Base-by-base conservation (phyloP, 2,329 filamentous ascomycete species). In the Fonsecaea nubica region DNA sequence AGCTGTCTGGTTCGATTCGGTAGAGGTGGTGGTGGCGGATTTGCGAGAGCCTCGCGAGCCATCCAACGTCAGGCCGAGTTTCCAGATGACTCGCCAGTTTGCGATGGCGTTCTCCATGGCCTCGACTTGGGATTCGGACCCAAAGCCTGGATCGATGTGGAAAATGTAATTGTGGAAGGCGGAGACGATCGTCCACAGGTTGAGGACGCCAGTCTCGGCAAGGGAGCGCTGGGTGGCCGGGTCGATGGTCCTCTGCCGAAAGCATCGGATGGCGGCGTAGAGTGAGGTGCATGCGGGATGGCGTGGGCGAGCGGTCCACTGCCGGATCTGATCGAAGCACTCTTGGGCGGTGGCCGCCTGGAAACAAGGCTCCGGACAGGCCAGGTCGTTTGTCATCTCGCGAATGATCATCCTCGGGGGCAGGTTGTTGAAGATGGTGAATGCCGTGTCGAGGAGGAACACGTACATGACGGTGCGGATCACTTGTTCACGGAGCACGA, bases 341-440 rank as follows among this genome's bases (percentile, higher is more conserved):
- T 76, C 62, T 32, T 77, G 72, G 12, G 75, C 70, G 0, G 75
- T 74, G 1, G 61, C 10, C 2, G 77, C 77, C 64, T 80, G 77
- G 62, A 79, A 80, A 62, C 77, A 79, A 3, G 73, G 65, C 65
- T 80, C 78, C 0, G 77, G 74, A 8, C 69, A 71, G n/a, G 75
- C 75, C 72, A 78, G 72, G 56, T 76, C 72, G 70, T 80, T 77
- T 48, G 74, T 76, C 76, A 80, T 77, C 63, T 80, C 78, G 59
- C 76, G 76, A 52, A 79, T 76, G 0, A 78, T 75, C 74, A 80
- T 77, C 15, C 78, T 72, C 18, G 77, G 78, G 1, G 78, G 78
- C 0, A 77, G 67, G 36, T 80, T 80, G 69, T 80, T 79, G 69
- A 80, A 80, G 12, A 78, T 79, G 21, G 79, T 75, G 63, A 80